A percentile compares a stretch with the other conserved stretches of the same genome.
These are phyloP conservation scores for Hyphopichia pseudoburtonii DNA, from an alignment of 1,139 yeast genomes.

Conservation along the genomic window DNA sequence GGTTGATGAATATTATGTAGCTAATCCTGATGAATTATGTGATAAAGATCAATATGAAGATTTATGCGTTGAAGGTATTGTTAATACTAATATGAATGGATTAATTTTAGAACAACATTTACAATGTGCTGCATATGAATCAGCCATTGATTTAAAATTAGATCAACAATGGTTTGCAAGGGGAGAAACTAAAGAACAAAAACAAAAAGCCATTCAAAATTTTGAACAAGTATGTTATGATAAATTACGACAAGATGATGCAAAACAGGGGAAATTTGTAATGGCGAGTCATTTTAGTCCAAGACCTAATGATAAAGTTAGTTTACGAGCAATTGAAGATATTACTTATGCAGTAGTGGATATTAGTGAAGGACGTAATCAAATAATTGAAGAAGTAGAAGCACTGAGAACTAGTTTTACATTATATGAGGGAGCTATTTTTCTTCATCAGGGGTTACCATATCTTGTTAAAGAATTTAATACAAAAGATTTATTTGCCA, in stretches of 20 bases:
- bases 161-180: constrained; percentile 60
- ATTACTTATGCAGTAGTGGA: constrained; percentile 85
- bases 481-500: constrained; percentile 71
- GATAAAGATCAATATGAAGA: constrained; percentile 43
- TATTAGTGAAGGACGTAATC: constrained; percentile 69
- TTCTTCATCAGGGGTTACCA: constrained; percentile 89
- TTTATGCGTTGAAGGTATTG: constrained; percentile 40
- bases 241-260: background rate
- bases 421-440: constrained; percentile 92
- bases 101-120: constrained; percentile 72
- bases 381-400: constrained; percentile 87
- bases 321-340: constrained; percentile 82
- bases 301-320: constrained; percentile 73
- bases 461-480: constrained; percentile 84
- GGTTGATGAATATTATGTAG: constrained; percentile 79
- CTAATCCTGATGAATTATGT: constrained; percentile 65
- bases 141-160: constrained; percentile 53
- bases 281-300: constrained; percentile 77
- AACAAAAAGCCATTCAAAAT: no score
- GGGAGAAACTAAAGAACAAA: constrained; percentile 5
- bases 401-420: constrained; percentile 87
- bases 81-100: constrained; percentile 35
- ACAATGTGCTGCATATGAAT: constrained; percentile 92
- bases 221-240: background rate
- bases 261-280: background rate